Evolutionary conservation across 495 filamentous ascomycete species (phyloP).

Genomic region (Daldinia loculata): DNA sequence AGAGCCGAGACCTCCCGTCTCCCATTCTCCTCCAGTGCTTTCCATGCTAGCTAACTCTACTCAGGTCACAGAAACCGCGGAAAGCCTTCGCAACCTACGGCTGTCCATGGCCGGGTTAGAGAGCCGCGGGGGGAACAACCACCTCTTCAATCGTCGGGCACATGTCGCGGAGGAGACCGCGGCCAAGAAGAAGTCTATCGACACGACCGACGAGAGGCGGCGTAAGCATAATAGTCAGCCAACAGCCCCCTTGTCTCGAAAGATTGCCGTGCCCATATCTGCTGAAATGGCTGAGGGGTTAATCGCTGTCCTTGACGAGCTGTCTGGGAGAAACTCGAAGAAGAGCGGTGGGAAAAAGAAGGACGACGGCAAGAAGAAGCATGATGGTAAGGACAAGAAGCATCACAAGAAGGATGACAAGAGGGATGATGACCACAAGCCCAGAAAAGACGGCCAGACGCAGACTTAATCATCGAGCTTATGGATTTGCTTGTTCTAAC

Average conservation of each 20-base stretch:
- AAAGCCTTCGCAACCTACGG: not conserved
- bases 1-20: not conserved
- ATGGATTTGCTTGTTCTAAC: not conserved
- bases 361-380: not conserved
- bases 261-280: not conserved
- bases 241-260: not conserved
- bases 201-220: conserved; percentile 9
- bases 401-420: not conserved
- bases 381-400: not conserved
- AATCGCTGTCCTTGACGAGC: too few species aligned
- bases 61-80: not conserved
- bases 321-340: too few species aligned
- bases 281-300: not conserved
- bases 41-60: not conserved
- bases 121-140: not conserved
- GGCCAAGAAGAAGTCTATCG: not conserved
- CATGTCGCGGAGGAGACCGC: not conserved
- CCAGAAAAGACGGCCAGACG: not conserved
- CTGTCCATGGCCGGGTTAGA: not conserved
- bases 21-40: not conserved
- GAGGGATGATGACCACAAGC: not conserved
- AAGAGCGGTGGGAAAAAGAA: too few species aligned
- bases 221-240: not conserved
- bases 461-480: not conserved
- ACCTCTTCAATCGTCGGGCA: conserved; percentile 14